phyloP scores from a whole-genome alignment of 345 rosid species.

The Bruguiera parviflora region DNA sequence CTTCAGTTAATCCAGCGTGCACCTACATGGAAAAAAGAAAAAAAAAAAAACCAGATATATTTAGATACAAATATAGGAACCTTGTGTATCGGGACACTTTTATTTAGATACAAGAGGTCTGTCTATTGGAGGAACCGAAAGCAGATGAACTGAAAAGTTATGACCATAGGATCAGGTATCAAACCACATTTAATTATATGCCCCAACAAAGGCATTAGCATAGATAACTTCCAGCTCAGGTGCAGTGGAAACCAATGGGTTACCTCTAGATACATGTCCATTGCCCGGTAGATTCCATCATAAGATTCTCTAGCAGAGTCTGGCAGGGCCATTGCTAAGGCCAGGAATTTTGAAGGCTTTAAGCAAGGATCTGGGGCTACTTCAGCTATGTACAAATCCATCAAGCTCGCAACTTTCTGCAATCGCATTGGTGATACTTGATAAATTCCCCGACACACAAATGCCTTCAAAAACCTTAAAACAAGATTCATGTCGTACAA shows the following conservation, averaged over 20 bases:
- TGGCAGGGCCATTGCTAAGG: conserved; percentile 61
- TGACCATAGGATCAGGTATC: neutral
- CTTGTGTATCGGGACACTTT: no score
- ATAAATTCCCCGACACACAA: conserved; percentile 37
- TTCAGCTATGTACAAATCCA: conserved; percentile 79
- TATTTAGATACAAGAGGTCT: no score
- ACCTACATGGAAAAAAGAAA: conserved; percentile 39
- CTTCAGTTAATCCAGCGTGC: conserved; percentile 66
- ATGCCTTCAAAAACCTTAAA: conserved; percentile 61
- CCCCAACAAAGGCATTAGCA: neutral
- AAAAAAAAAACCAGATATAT: neutral
- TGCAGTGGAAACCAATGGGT: conserved; percentile 2
- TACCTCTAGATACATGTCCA: conserved; percentile 88
- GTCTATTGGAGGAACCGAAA: neutral
- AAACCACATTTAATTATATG: neutral
- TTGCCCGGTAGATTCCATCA: conserved; percentile 63
- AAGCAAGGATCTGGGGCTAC: conserved; percentile 92
- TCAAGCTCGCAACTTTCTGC: conserved; percentile 63
- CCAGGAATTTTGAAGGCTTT: conserved; percentile 66
- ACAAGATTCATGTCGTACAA: conserved; percentile 77
- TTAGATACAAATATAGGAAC: neutral
- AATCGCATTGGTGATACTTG: conserved; percentile 26
- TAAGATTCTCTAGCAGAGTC: conserved; percentile 64
- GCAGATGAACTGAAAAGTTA: neutral
- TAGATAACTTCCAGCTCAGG: neutral